A percentile compares a stretch with the other conserved stretches of the same genome.
Conservation (phyloP, 176 grass and related monocot genomes). For the Phyllostachys edulis region DNA sequence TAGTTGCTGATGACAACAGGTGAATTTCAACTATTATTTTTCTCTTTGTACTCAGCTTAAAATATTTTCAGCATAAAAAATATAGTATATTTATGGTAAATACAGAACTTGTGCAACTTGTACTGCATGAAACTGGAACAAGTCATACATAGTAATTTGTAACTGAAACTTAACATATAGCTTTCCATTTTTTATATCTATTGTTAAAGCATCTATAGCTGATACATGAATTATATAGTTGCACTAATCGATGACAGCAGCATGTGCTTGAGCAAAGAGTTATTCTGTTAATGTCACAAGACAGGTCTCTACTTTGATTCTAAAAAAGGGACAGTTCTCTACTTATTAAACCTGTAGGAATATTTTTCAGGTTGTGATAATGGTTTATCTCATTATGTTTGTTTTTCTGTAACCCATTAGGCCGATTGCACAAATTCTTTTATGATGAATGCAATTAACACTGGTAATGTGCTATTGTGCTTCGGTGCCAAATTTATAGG, state of each 20-base stretch:
- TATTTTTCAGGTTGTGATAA: background rate
- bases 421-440: background rate
- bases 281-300: background rate
- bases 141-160: background rate
- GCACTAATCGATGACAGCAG: background rate
- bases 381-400: background rate
- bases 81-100: background rate
- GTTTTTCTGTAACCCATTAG: background rate
- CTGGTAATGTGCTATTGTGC: background rate
- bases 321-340: no score
- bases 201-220: background rate
- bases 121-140: background rate
- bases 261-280: background rate
- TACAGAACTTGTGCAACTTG: background rate
- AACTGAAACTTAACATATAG: background rate
- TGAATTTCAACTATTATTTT: background rate
- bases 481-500: background rate
- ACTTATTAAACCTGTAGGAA: background rate
- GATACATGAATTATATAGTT: background rate
- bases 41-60: background rate
- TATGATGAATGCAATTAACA: conserved; percentile 4
- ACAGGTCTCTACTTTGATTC: background rate
- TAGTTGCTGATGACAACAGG: background rate
- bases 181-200: background rate
- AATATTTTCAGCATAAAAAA: background rate